Percentiles rank a stretch among this genome's conserved stretches.
Evolutionary conservation across 306 rosid species (phyloP).

Genomic region (Rubus idaeus): DNA sequence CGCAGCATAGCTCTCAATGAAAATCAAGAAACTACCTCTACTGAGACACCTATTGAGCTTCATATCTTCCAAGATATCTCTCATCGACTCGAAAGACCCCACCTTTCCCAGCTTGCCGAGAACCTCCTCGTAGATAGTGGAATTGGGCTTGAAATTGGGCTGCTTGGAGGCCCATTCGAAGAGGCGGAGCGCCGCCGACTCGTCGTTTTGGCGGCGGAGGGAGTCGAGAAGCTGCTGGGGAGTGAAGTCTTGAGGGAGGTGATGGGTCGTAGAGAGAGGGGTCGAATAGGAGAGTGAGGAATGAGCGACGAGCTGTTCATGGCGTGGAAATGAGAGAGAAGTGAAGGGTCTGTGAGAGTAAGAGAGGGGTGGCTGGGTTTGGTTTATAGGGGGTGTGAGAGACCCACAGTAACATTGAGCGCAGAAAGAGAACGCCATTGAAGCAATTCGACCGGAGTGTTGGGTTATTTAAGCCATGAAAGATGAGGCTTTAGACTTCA

Average conservation of each 20-base stretch:
- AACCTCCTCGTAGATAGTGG: conserved; percentile 51
- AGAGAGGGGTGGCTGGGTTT: conserved; percentile 21
- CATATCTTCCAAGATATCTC: conserved; percentile 42
- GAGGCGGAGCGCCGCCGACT: conserved; percentile 57
- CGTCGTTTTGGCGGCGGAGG: conserved; percentile 69
- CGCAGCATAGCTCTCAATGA: conserved; percentile 46
- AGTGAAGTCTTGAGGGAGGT: conserved; percentile 61
- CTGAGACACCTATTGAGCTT: conserved; percentile 35
- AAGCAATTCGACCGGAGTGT: not conserved
- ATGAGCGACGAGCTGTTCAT: conserved; percentile 24
- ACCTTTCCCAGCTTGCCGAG: conserved; percentile 52
- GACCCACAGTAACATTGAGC: not conserved
- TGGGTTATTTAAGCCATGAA: not conserved
- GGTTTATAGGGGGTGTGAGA: not conserved
- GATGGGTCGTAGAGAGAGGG: conserved; percentile 14
- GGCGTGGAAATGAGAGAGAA: conserved; percentile 25
- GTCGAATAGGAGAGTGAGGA: conserved; percentile 24
- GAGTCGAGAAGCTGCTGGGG: conserved; percentile 62
- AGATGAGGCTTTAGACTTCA: not conserved
- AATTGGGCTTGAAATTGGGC: conserved; percentile 52
- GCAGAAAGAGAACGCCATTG: conserved; percentile 7
- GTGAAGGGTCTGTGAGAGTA: conserved; percentile 26
- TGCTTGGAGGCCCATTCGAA: conserved; percentile 76
- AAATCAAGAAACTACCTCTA: conserved; percentile 43
- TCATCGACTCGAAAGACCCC: conserved; percentile 59